Percentiles rank a stretch among this genome's conserved stretches.
phyloP scores from a whole-genome alignment of 345 rosid species.

The Garcia nutans region DNA sequence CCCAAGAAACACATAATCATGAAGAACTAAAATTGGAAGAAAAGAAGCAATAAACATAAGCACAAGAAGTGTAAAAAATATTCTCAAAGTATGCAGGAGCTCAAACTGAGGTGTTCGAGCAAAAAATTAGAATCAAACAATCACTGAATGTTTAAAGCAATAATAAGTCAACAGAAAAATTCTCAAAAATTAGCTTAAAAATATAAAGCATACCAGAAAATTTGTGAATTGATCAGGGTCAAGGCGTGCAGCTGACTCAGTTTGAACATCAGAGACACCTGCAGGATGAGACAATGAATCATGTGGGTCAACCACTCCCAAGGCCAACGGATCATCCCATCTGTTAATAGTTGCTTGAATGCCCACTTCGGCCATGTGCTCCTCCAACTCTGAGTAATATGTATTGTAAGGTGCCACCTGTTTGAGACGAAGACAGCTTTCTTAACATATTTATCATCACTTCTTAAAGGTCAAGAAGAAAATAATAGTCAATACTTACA shows the following conservation, averaged over 20 bases:
- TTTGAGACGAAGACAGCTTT: slow-evolving; percentile 8
- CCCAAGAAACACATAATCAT: not conserved
- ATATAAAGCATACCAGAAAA: slow-evolving; percentile 62
- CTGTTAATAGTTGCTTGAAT: slow-evolving; percentile 71
- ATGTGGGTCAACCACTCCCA: slow-evolving; percentile 92
- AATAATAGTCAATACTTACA: not conserved
- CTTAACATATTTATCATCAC: not conserved
- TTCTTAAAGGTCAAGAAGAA: not conserved
- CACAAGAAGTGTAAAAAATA: not conserved
- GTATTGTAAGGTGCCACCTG: slow-evolving; percentile 99
- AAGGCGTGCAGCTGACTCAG: slow-evolving; percentile 74
- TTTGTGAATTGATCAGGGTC: slow-evolving; percentile 93
- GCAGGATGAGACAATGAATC: slow-evolving; percentile 98
- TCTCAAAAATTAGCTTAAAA: not conserved
- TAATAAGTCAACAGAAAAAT: not conserved
- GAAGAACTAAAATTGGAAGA: not conserved
- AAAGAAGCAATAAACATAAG: not conserved
- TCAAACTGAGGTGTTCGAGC: not conserved
- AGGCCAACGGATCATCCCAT: slow-evolving; percentile 86
- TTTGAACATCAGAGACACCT: slow-evolving; percentile 87
- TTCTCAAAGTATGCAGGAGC: not conserved
- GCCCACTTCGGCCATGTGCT: slow-evolving; percentile 85
- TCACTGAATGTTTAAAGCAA: not conserved
- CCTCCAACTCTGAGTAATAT: slow-evolving; percentile 83
- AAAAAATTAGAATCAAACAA: not conserved